A percentile compares a stretch with the other conserved stretches of the same genome.
Evolutionary conservation across 306 rosid species (phyloP).

Genomic region (Castanopsis chinensis): DNA sequence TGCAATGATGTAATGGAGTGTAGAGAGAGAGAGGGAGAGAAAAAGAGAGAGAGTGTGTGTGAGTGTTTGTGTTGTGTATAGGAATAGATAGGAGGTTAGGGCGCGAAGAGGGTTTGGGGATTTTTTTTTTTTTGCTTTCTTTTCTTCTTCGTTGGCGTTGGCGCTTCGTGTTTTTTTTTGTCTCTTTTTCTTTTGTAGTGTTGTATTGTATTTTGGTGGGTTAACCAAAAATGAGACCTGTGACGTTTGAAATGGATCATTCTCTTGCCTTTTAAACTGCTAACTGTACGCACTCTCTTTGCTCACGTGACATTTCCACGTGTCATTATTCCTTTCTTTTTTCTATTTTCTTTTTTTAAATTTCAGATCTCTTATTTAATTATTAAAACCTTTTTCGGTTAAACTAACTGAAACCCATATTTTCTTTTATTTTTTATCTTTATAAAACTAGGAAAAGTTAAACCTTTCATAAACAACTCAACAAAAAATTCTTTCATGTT

Average conservation of each 20-base stretch:
- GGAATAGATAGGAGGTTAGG: not conserved
- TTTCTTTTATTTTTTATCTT: too few species aligned
- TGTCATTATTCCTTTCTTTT: too few species aligned
- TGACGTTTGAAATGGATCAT: not conserved
- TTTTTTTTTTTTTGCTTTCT: slow-evolving; percentile 35
- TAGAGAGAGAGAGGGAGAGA: not conserved
- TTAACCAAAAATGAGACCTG: not conserved
- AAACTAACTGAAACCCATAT: accelerated
- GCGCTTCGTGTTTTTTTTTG: not conserved
- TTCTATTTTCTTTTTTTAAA: too few species aligned
- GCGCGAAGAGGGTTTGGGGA: slow-evolving; percentile 28
- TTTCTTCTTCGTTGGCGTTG: not conserved
- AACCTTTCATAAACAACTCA: accelerated
- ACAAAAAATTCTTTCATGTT: too few species aligned
- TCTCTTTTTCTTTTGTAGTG: not conserved
- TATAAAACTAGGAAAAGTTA: too few species aligned
- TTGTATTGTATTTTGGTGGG: not conserved
- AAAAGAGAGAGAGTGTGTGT: not conserved
- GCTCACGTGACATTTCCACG: too few species aligned
- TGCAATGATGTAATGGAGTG: not conserved
- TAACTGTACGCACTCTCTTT: too few species aligned
- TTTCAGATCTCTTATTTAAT: too few species aligned
- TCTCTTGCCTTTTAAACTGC: too few species aligned
- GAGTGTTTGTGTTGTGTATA: too few species aligned
- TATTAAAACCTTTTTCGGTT: accelerated